Percentiles rank a stretch among this genome's conserved stretches.
These are phyloP conservation scores for Komagataea norvegica DNA, from an alignment of 1,139 yeast genomes.

Conservation along the genomic window DNA sequence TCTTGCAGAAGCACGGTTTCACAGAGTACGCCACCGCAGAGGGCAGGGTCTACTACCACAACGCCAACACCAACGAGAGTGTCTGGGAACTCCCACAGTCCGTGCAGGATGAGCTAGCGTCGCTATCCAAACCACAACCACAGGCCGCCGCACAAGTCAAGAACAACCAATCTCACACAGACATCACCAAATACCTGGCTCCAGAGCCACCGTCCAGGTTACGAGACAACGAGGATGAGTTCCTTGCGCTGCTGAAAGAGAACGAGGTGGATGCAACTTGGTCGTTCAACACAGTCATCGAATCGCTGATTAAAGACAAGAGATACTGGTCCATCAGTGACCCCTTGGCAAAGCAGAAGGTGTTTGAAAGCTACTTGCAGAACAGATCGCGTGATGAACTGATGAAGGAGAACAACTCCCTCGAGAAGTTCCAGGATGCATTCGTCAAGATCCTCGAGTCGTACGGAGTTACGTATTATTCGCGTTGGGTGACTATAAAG, in stretches of 20 bases:
- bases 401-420: slow-evolving; percentile 46
- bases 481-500: slow-evolving; percentile 64
- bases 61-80: slow-evolving; percentile 58
- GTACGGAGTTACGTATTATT: slow-evolving; percentile 42
- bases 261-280: slow-evolving; percentile 64
- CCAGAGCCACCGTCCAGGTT: slow-evolving; percentile 1
- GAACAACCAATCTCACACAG: slow-evolving; percentile 5
- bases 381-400: slow-evolving; percentile 52
- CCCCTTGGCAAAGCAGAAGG: slow-evolving; percentile 52
- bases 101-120: slow-evolving; percentile 13
- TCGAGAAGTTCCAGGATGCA: slow-evolving; percentile 50
- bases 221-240: slow-evolving; percentile 41
- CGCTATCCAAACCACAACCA: slow-evolving; percentile 5
- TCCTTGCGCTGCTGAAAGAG: slow-evolving; percentile 48
- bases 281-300: slow-evolving; percentile 69
- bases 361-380: slow-evolving; percentile 62
- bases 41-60: slow-evolving; percentile 70
- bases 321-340: slow-evolving; percentile 63
- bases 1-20: slow-evolving; percentile 45
- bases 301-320: slow-evolving; percentile 48
- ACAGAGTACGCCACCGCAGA: slow-evolving; percentile 59
- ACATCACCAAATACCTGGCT: slow-evolving; percentile 6
- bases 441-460: slow-evolving; percentile 47
- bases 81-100: slow-evolving; percentile 76
- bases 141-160: slow-evolving; percentile 10